Conservation (phyloP, 441 rosid species). For the Erodium texanum region DNA sequence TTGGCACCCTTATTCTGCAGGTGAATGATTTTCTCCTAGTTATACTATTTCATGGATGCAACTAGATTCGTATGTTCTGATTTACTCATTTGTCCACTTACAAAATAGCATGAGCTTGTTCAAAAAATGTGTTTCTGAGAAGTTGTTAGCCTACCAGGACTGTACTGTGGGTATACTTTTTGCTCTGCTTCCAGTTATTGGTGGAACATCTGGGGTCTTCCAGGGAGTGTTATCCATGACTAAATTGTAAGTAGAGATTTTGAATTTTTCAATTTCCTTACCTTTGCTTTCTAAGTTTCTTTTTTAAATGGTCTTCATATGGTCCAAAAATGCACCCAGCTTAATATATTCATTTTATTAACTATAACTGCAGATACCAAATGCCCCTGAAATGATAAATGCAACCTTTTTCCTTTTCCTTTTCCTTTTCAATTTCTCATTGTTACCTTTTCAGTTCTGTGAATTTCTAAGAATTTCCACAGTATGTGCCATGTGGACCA, state of each 20-base stretch:
- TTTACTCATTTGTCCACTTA: constrained; percentile 6
- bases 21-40: constrained; percentile 11
- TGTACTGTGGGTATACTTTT: constrained; percentile 21
- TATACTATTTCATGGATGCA: neutral
- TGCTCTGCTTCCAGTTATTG: constrained; percentile 23
- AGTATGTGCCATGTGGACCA: neutral
- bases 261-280: neutral
- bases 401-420: neutral
- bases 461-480: neutral
- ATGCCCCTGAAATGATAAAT: neutral
- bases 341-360: neutral
- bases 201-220: constrained; percentile 24
- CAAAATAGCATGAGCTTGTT: constrained; percentile 2
- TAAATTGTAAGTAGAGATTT: constrained; percentile 20
- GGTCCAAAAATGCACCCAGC: neutral
- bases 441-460: neutral
- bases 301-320: neutral
- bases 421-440: too few species aligned
- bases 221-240: constrained; percentile 28
- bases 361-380: neutral
- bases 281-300: neutral
- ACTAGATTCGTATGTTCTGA: neutral
- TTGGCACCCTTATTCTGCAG: constrained; percentile 27
- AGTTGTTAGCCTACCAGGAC: constrained; percentile 20
- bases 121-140: constrained; percentile 7